Evolutionary conservation across 73 alveolate genomes (phyloP).

Genomic region (Stentor roeselii): DNA sequence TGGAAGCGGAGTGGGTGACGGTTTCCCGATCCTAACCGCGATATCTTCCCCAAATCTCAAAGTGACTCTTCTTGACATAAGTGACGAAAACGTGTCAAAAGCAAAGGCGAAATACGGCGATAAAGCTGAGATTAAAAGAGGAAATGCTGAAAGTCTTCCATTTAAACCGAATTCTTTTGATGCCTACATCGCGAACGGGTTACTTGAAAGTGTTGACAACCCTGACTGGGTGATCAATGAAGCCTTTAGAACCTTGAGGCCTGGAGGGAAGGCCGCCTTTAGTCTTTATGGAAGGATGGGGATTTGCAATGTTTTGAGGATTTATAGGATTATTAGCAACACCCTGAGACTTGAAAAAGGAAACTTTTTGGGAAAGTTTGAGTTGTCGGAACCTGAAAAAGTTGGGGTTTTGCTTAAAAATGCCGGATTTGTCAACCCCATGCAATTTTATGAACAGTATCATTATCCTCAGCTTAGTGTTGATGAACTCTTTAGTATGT

Average conservation of each 20-base stretch:
- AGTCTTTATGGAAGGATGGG: slow-evolving; percentile 25
- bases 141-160: slow-evolving; percentile 9
- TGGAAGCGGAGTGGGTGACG: slow-evolving; percentile 15
- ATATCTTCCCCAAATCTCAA: neutral
- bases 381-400: slow-evolving; percentile 20
- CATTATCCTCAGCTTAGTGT: neutral
- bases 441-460: slow-evolving; percentile 3
- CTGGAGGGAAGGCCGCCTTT: slow-evolving; percentile 16
- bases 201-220: neutral
- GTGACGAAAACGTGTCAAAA: neutral
- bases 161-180: neutral
- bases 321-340: neutral
- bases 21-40: neutral
- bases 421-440: neutral
- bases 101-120: neutral
- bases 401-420: neutral
- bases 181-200: slow-evolving; percentile 8
- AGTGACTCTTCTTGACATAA: neutral
- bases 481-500: neutral
- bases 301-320: slow-evolving; percentile 20
- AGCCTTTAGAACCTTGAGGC: neutral
- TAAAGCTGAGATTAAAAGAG: neutral
- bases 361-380: neutral
- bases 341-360: neutral
- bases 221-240: slow-evolving; percentile 24